Base-by-base conservation (phyloP, 371 early-diverging fungal genomes). In the Synchytrium microbalum region DNA sequence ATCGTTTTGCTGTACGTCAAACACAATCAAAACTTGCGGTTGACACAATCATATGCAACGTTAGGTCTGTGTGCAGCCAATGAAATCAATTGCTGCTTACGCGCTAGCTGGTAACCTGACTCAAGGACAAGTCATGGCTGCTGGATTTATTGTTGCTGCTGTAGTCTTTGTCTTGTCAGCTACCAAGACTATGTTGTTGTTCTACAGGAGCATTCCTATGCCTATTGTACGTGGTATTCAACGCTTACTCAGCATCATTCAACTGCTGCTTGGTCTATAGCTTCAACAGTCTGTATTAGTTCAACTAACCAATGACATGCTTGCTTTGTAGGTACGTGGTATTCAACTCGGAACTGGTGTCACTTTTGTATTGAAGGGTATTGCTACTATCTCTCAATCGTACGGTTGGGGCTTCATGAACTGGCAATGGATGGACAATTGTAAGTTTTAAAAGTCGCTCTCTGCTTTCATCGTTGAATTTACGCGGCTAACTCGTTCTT, bases 331-430 rank as follows among this genome's bases (percentile, higher is more conserved):
- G 13, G 80, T 93, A 64, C 5, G 46, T 10, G 46, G 46, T 19
- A 85, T 94, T 65, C 94, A 94, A 74, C 74, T 94, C 57, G 94
- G 92, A 31, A 87, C 94, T 2, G 90, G 90, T 32, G 70, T 91
- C 51, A 80, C 83, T 16, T 78, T 94, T 29, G 82, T 86, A 56
- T 82, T 79, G 64, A 89, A 88, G 67, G 92, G 90, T 2, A 79
- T 84, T 10, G 31, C 55, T 5, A 24, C 66, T 26, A 61, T 78
- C 23, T 57, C 68, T 26, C 14, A 25, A 1, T 32, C 63, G 2
- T 60, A 70, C 32, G 25, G 29, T 1, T 78, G 69, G 65, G 23
- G 46, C 24, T 64, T 58, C 56, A 75, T 75, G 29, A 67, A 69
- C 1, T 58, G 54, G 2, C 68, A 79, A 25, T 92, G 90, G 90